A percentile compares a stretch with the other conserved stretches of the same genome.
Evolutionary conservation across 192 early-diverging fungal species (phyloP).

Genomic region (Diversispora epigaea): DNA sequence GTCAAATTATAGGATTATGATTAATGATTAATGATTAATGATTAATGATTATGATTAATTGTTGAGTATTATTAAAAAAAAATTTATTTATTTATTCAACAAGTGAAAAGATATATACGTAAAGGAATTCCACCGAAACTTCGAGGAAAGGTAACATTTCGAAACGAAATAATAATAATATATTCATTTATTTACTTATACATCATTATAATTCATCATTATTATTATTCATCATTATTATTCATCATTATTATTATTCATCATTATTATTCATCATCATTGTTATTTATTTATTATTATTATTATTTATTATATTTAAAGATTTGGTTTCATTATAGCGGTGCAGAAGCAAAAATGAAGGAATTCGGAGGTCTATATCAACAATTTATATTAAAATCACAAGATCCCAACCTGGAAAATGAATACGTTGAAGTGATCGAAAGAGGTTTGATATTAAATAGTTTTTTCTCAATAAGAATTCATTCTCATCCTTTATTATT

Average conservation of each 20-base stretch:
- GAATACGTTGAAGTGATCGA: conserved; percentile 70
- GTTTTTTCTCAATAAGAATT: conserved; percentile 11
- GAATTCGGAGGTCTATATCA: conserved; percentile 60
- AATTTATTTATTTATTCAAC: conserved; percentile 14
- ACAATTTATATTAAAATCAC: conserved; percentile 43
- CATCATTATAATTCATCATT: conserved; percentile 5
- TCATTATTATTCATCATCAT: neutral
- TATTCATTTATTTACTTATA: conserved; percentile 26
- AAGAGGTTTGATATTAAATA: conserved; percentile 45
- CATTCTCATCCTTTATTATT: conserved; percentile 4
- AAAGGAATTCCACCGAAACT: conserved; percentile 76
- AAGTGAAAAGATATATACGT: conserved; percentile 73
- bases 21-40: neutral
- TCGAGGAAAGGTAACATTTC: conserved; percentile 53
- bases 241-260: conserved; percentile 10
- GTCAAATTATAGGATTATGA: neutral
- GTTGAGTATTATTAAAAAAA: neutral
- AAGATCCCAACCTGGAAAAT: conserved; percentile 52
- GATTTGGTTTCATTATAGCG: conserved; percentile 72
- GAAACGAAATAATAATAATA: neutral
- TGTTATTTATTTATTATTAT: conserved; percentile 11
- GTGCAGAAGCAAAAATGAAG: conserved; percentile 58
- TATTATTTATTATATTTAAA: conserved; percentile 30
- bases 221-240: too few species aligned
- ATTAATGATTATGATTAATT: neutral